A percentile compares a stretch with the other conserved stretches of the same genome.
These are phyloP conservation scores for Martensiomyces pterosporus DNA, from an alignment of 192 early-diverging fungal genomes.

Conservation along the genomic window DNA sequence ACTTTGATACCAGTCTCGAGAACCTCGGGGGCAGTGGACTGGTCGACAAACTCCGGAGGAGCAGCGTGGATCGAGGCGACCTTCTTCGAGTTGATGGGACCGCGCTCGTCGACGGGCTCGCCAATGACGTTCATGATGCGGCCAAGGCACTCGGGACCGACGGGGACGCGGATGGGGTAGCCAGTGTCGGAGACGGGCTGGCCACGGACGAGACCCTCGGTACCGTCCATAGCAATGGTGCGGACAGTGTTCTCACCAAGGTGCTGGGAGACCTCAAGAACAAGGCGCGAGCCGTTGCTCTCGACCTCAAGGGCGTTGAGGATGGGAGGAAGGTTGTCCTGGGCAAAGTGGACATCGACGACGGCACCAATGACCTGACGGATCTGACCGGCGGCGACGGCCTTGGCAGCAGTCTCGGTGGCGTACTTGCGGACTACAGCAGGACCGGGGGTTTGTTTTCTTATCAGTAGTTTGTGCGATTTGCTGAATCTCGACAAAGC, in stretches of 20 bases:
- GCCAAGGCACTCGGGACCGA: slow-evolving; percentile 91
- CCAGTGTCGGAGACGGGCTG: slow-evolving; percentile 93
- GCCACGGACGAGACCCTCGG: slow-evolving; percentile 95
- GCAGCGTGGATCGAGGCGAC: slow-evolving; percentile 83
- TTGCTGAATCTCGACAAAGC: too few relatives aligned
- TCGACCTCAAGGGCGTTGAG: slow-evolving; percentile 95
- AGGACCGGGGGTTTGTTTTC: background rate
- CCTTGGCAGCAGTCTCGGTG: slow-evolving; percentile 49
- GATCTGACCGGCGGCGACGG: slow-evolving; percentile 68
- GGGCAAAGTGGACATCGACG: slow-evolving; percentile 95
- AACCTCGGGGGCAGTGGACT: slow-evolving; percentile 90
- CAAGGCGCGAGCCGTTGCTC: slow-evolving; percentile 75
- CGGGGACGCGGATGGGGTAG: slow-evolving; percentile 86
- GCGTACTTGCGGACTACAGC: slow-evolving; percentile 57
- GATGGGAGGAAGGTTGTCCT: slow-evolving; percentile 86
- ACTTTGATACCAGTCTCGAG: slow-evolving; percentile 99
- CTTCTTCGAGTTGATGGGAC: slow-evolving; percentile 91
- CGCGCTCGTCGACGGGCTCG: slow-evolving; percentile 97
- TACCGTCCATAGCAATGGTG: slow-evolving; percentile 99
- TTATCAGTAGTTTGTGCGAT: background rate
- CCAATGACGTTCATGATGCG: slow-evolving; percentile 99
- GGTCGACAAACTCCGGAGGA: slow-evolving; percentile 92
- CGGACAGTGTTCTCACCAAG: slow-evolving; percentile 98
- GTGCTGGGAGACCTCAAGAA: slow-evolving; percentile 95
- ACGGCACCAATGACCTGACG: slow-evolving; percentile 97